phyloP scores from a whole-genome alignment of 2,329 filamentous ascomycete species.

The Ophiostoma himal-ulmi region DNA sequence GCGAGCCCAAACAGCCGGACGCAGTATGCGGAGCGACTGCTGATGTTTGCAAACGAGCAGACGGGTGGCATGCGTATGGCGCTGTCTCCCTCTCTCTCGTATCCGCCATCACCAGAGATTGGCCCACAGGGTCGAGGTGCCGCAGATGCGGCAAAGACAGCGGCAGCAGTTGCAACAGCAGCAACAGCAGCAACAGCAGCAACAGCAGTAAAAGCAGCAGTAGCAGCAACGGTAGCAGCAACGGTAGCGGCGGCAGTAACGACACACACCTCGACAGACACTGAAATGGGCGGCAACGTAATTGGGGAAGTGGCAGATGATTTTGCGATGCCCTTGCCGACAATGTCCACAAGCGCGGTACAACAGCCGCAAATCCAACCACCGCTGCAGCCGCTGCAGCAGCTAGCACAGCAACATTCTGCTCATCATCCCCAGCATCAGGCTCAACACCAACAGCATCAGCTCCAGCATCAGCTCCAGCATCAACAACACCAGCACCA shows the following conservation, averaged over 20 bases:
- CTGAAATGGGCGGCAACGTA: constrained; percentile 15
- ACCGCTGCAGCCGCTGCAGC: neutral
- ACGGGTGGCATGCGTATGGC: constrained; percentile 36
- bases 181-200: neutral
- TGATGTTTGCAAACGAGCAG: constrained; percentile 39
- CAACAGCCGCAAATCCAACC: neutral
- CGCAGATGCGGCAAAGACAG: neutral
- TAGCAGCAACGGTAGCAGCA: neutral
- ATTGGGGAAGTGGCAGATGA: constrained; percentile 23
- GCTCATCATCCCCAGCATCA: neutral
- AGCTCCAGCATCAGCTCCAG: neutral
- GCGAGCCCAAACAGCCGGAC: constrained; percentile 41
- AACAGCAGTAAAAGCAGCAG: neutral
- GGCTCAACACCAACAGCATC: neutral
- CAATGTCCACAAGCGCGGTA: neutral
- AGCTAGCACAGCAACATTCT: neutral
- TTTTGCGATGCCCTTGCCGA: neutral
- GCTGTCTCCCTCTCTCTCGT: constrained; percentile 29
- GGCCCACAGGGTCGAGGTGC: neutral
- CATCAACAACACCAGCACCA: neutral
- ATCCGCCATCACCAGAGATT: constrained; percentile 23
- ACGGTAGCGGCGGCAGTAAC: neutral
- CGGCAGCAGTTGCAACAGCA: neutral
- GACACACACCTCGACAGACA: neutral
- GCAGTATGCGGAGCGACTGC: constrained; percentile 40